Evolutionary conservation across 768 basidiomycete genomes (phyloP), one percentile per base, ranked within the genome.

Genomic region (Termitomyces sp.): DNA sequence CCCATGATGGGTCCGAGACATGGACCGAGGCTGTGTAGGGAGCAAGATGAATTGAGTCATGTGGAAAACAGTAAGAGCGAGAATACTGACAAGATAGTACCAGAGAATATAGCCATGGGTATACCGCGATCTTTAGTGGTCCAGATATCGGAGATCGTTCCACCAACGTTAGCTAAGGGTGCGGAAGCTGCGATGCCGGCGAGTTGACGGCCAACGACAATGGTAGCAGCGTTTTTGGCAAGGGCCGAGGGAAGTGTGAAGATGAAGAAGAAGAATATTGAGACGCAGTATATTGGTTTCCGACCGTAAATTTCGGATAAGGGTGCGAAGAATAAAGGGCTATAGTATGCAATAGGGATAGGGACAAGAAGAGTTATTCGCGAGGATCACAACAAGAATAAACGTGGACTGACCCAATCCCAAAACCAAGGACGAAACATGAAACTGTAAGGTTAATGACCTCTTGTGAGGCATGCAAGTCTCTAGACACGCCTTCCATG

Each of bases 91-190:
- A 80, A 82, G 1, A 79, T 68, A 1, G 76, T 76, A 1, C 71
- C 68, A 6, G 75, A 76, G 63, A 81, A 82, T n/a, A 78, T 48
- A 2, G 76, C 74, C 68, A 80, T 79, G 7, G 79, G 77, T n/a
- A 76, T 64, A 21, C 76, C 76, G 11, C 77, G 70, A 3, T 73
- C 67, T 51, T 75, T 68, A 5, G 75, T 63, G 7, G 63, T 59
- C 73, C 75, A 77, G 12, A 76, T 61, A 62, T 77, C 77, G 1
- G 75, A 71, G 48, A 77, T 62, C 54, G 68, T 74, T 64, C 73
- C 73, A 51, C 77, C 78, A 21, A 74, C 72, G 55, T 77, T 78
- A 51, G 75, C 73, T 60, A 59, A 44, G 8, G 58, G 58, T 17
- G 58, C 58, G 8, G 54, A 56, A 41, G 58, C 58, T 15, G 56